These are phyloP conservation scores for Wakefieldia striispora DNA, from an alignment of 768 basidiomycete genomes.

Conservation along the genomic window DNA sequence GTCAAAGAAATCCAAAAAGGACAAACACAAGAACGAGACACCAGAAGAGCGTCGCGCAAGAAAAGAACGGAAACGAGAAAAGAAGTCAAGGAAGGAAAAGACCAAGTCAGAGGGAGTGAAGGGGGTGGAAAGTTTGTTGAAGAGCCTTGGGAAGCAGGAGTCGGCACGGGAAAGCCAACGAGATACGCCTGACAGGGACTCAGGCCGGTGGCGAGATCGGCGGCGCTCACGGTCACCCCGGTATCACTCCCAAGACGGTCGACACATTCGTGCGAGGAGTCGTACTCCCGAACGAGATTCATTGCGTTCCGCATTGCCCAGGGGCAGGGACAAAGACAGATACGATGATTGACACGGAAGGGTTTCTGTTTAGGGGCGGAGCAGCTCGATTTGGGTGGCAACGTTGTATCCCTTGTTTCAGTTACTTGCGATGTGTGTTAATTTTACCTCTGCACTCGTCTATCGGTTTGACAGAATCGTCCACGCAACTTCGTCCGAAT, in stretches of 20 bases:
- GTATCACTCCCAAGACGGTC: constrained; percentile 3
- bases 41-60: constrained; percentile 74
- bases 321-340: constrained; percentile 4
- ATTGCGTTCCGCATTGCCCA: constrained; percentile 1
- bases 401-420: constrained; percentile 3
- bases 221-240: constrained; percentile 18
- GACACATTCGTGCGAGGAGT: constrained; percentile 13
- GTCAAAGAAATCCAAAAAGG: constrained; percentile 58
- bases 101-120: constrained; percentile 59
- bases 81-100: constrained; percentile 52
- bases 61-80: constrained; percentile 73
- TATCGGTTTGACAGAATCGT: no score
- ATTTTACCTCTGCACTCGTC: no score
- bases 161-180: constrained; percentile 21
- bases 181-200: constrained; percentile 11
- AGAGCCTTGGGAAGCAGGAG: constrained; percentile 34
- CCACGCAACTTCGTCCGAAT: no score
- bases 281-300: constrained; percentile 18
- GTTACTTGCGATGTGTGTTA: no score
- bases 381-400: not conserved
- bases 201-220: constrained; percentile 7
- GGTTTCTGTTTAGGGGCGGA: not conserved
- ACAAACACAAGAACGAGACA: constrained; percentile 71
- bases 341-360: constrained; percentile 4
- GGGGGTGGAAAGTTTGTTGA: constrained; percentile 67